Base-by-base conservation (phyloP, 1,139 yeast species). In the Hyphopichia pseudoburtonii region DNA sequence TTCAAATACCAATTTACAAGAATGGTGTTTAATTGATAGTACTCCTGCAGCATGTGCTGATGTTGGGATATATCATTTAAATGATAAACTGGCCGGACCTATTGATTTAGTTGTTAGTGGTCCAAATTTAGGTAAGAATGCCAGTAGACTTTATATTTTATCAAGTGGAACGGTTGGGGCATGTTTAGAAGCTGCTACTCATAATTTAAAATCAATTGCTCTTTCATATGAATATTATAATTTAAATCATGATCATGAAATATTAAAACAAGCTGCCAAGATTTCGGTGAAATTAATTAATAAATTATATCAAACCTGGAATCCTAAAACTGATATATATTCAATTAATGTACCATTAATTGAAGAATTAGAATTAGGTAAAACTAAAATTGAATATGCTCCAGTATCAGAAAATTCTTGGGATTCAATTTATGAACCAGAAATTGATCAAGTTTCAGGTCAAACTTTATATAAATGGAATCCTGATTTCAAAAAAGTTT, bases 131-230 rank as follows among this genome's bases (percentile, higher is more conserved):
- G 98, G 98, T 19, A 79, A 95, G 54, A 92, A 92, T 60, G 82
- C 96, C 2, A 79, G 92, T 27, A 88, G 94, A n/a, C 76, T 92
- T 32, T 92, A 89, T 58, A 86, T 89, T 40, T 76, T 92, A 52
- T 81, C 96, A 9, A 83, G 94, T 50, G 98, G 98, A n/a, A 92
- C 98, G 1, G 86, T 92, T 19, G 98, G 98, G 18, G 97, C 96
- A 1, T 95, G 97, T 1, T 80, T 90, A 89, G 98, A 92, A 62
- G 95, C 92, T 1, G 87, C 86, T 2, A 78, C 92, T 31, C 82
- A 87, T 43, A 90, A 89, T 1, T 76, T 76, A 27, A 81, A 73
- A 50, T 68, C 96, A 3, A 73, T 92, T 43, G 97, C 96, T 2
- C 54, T 92, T 32, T 86, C 95, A 29, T 92, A 80, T 70, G 92